These are phyloP conservation scores for Sclerotinia subarctica DNA, from an alignment of 2,329 filamentous ascomycete genomes.

Conservation along the genomic window DNA sequence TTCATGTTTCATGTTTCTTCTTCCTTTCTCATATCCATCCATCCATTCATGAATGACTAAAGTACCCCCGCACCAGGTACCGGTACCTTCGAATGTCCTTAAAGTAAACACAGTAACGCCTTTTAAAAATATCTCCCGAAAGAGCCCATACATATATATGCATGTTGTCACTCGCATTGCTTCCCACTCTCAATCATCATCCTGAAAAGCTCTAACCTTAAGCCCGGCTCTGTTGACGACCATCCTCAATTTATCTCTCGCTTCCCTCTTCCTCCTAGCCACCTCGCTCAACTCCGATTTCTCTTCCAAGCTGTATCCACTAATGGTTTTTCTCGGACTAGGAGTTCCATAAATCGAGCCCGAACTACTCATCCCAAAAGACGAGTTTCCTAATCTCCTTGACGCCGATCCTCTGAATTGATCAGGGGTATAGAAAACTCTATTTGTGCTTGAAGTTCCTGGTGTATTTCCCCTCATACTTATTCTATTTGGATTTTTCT, in stretches of 20 bases:
- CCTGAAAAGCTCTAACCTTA: conserved; percentile 34
- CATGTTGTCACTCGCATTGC: not conserved
- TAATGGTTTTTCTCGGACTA: conserved; percentile 56
- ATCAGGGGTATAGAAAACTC: conserved; percentile 36
- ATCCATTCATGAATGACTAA: conserved; percentile 1
- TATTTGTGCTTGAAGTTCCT: conserved; percentile 32
- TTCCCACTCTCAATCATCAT: conserved; percentile 23
- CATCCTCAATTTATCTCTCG: conserved; percentile 49
- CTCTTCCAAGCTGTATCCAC: conserved; percentile 57
- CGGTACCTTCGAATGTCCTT: not conserved
- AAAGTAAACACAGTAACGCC: conserved; percentile 1
- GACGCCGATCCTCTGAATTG: conserved; percentile 27
- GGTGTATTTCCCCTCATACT: conserved; percentile 27
- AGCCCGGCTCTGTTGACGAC: conserved; percentile 37
- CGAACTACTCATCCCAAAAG: conserved; percentile 21
- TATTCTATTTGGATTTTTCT: conserved; percentile 31
- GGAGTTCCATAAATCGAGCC: conserved; percentile 35
- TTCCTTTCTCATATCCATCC: conserved; percentile 1
- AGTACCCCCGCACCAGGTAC: no score
- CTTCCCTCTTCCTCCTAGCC: conserved; percentile 50
- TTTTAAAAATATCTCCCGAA: not conserved
- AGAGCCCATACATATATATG: not conserved
- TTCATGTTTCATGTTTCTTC: not conserved
- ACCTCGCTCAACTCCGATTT: conserved; percentile 55
- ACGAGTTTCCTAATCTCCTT: conserved; percentile 25